Conservation (phyloP, 192 early-diverging fungal genomes). For the Backusella sp. region DNA sequence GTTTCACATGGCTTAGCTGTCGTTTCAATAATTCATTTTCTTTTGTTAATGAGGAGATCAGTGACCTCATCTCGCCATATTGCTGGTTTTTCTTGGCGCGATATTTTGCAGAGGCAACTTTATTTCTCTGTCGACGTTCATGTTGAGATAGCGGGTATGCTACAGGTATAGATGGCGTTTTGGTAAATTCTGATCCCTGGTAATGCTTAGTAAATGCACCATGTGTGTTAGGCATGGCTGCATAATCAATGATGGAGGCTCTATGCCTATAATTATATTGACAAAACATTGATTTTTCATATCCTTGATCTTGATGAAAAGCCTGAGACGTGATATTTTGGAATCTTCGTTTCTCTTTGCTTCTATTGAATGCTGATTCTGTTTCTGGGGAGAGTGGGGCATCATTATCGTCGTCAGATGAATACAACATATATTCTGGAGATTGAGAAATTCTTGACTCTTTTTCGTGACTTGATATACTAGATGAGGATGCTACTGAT, state of each 20-base stretch:
- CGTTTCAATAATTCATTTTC: conserved; percentile 41
- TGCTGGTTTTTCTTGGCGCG: conserved; percentile 54
- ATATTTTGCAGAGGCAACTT: conserved; percentile 56
- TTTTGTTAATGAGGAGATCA: conserved; percentile 36
- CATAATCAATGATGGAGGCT: neutral
- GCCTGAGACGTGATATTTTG: neutral
- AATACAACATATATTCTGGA: neutral
- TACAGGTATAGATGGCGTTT: neutral
- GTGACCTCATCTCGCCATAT: conserved; percentile 47
- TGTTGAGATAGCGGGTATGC: conserved; percentile 35
- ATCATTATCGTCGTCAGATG: neutral
- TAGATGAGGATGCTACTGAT: neutral
- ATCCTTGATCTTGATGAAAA: neutral
- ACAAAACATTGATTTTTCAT: neutral
- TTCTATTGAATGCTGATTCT: neutral
- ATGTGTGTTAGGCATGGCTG: neutral
- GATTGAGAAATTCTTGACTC: neutral
- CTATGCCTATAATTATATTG: neutral
- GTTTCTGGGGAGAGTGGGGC: neutral
- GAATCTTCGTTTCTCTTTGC: neutral
- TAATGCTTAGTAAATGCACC: neutral
- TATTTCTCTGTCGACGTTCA: conserved; percentile 54
- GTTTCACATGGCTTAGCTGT: conserved; percentile 39
- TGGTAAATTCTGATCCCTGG: neutral
- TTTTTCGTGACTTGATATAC: neutral